Conservation (phyloP, 2,329 filamentous ascomycete genomes). For the Verticillium dahliae region DNA sequence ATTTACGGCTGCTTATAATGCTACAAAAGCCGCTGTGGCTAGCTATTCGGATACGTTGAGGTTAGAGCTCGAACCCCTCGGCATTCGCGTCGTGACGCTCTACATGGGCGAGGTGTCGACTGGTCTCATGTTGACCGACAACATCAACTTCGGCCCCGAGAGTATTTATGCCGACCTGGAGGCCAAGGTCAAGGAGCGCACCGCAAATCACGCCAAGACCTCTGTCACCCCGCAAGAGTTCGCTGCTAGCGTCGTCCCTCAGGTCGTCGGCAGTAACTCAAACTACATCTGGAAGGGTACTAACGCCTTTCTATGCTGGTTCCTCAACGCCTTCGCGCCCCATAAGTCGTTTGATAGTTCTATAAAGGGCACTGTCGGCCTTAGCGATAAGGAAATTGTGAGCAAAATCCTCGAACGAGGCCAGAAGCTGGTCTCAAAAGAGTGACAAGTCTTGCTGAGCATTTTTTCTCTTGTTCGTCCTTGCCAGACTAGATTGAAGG, state of each 20-base stretch:
- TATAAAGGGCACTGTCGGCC: neutral
- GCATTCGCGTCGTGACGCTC: conserved; percentile 29
- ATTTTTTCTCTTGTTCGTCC: too few species aligned
- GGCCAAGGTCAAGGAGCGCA: neutral
- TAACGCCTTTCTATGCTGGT: conserved; percentile 6
- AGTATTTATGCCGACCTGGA: conserved; percentile 6
- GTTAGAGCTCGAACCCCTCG: conserved; percentile 26
- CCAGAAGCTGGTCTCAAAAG: neutral
- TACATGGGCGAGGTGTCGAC: conserved; percentile 16
- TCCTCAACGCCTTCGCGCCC: conserved; percentile 26
- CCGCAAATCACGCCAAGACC: neutral
- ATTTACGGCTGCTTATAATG: conserved; percentile 32
- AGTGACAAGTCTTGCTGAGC: too few species aligned
- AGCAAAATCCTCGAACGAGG: neutral
- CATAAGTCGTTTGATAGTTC: conserved; percentile 18
- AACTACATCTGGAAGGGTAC: conserved; percentile 5
- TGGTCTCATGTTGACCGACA: neutral
- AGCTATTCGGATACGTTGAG: conserved; percentile 28
- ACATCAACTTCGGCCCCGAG: neutral
- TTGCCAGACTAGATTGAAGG: too few species aligned
- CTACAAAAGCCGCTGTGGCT: conserved; percentile 33
- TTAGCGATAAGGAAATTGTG: neutral
- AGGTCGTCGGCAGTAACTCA: neutral
- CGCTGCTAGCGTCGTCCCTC: neutral
- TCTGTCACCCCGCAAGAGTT: conserved; percentile 1